Conservation (phyloP, 148 eudicot genomes). For the Rhododendron vialii region DNA sequence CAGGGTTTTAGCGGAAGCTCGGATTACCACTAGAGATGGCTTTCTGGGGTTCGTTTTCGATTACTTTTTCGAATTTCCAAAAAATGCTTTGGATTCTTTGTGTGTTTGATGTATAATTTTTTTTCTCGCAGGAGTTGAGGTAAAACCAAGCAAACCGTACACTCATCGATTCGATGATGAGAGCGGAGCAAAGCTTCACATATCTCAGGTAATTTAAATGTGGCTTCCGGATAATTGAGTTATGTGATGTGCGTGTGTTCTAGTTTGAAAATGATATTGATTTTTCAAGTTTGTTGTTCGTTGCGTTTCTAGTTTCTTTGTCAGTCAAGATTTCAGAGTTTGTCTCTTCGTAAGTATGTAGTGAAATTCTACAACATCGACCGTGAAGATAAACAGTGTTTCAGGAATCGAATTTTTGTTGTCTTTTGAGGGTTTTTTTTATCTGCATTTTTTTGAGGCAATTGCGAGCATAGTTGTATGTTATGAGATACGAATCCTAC, state of each 20-base stretch:
- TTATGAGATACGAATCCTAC: not conserved
- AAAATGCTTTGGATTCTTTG: not conserved
- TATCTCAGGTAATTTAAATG: conserved; percentile 59
- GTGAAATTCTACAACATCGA: no score
- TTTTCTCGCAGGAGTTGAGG: conserved; percentile 44
- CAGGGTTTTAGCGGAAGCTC: conserved; percentile 30
- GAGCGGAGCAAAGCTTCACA: conserved; percentile 45
- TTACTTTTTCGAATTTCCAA: not conserved
- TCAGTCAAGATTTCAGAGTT: not conserved
- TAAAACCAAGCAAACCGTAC: conserved; percentile 46
- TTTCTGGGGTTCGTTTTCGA: conserved; percentile 43
- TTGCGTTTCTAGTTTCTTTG: not conserved
- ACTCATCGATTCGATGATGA: conserved; percentile 32
- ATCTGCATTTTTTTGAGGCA: not conserved
- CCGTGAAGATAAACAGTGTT: no score
- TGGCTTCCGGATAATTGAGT: not conserved
- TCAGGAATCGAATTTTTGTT: no score
- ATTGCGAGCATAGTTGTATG: no score
- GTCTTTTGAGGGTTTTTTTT: not conserved
- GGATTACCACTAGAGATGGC: conserved; percentile 28
- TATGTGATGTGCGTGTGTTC: not conserved
- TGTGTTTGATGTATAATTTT: not conserved
- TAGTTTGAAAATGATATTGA: not conserved
- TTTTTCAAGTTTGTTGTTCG: not conserved
- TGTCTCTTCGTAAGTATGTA: no score